These are phyloP conservation scores for Tetracentron sinense DNA, from an alignment of 164 flowering plant genomes.

Conservation along the genomic window DNA sequence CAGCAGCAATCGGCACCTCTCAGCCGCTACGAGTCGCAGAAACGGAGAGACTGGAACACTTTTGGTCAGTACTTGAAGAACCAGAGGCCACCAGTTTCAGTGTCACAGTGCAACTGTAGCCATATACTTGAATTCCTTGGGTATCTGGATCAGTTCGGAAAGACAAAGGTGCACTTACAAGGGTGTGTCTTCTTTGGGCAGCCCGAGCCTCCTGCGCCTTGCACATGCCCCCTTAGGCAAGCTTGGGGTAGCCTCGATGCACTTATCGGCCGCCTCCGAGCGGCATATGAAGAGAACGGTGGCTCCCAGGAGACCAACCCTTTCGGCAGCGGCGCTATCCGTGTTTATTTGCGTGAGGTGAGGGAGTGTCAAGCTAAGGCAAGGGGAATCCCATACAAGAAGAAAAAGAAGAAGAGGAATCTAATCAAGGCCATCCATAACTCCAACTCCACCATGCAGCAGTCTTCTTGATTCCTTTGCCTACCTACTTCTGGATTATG, in stretches of 20 bases:
- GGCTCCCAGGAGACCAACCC: slow-evolving; percentile 53
- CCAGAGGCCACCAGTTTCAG: slow-evolving; percentile 45
- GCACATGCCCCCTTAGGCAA: slow-evolving; percentile 53
- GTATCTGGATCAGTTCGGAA: slow-evolving; percentile 57
- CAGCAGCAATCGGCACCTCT: slow-evolving; percentile 28
- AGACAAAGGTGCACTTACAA: slow-evolving; percentile 56
- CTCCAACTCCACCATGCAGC: slow-evolving; percentile 8
- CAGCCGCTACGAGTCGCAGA: slow-evolving; percentile 61
- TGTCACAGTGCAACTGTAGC: slow-evolving; percentile 43
- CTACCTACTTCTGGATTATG: slow-evolving; percentile 1
- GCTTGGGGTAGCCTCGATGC: slow-evolving; percentile 72
- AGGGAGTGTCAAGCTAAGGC: slow-evolving; percentile 58
- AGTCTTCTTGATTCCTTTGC: slow-evolving; percentile 8
- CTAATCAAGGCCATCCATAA: slow-evolving; percentile 10
- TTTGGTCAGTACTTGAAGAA: slow-evolving; percentile 58
- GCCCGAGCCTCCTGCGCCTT: slow-evolving; percentile 56
- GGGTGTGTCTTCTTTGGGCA: slow-evolving; percentile 59
- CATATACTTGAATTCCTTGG: slow-evolving; percentile 55
- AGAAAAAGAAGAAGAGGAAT: slow-evolving; percentile 47
- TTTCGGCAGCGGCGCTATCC: slow-evolving; percentile 48
- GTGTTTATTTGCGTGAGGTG: slow-evolving; percentile 48
- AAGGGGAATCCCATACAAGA: slow-evolving; percentile 54
- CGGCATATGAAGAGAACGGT: slow-evolving; percentile 60
- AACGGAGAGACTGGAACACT: slow-evolving; percentile 60
- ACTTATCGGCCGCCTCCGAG: slow-evolving; percentile 57